Evolutionary conservation across 1,139 yeast genomes (phyloP), one percentile per base, ranked within the genome.

Genomic region (Blastobotrys serpentis): DNA sequence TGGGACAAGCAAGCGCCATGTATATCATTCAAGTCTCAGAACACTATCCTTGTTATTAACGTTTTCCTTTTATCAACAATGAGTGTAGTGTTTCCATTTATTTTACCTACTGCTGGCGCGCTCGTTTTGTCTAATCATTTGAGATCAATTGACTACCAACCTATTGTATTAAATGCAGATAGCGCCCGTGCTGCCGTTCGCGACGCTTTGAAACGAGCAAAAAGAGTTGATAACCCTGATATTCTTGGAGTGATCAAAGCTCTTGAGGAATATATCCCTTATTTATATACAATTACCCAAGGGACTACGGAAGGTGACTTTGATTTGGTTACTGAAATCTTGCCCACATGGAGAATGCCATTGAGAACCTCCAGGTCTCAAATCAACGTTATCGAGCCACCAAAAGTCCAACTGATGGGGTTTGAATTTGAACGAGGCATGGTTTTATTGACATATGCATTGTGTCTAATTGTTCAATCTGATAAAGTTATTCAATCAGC

Each of bases 181-280:
- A 56, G 60, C 3, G 53, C 59, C 4, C 58, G 70, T 11, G 65
- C 67, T 1, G 56, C 58, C 6, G 61, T 66, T 5, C 52, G 67
- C 11, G 68, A 64, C 44, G 49, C 56, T 3, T 53, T 66, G 25
- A 64, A 64, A 45, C 56, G 60, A 8, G 67, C 68, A 19, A 65
- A 64, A 46, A 52, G 65, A 13, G 57, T 57, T 23, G 57, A 55
- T 42, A 53, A 50, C n/a, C 60, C 62, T 4, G 66, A 62, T 36
- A 52, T 55, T 29, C 48, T 64, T 19, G 60, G 59, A 7, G 63
- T 65, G n/a, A 56, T 63, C 44, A 64, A 58, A 55, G 59, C 66
- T 2, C 42, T 64, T 17, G 69, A 65, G 32, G 65, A 62, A 11
- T 65, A 64, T 42, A 42, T 65, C n/a, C 66, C 68, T 0, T 51